Evolutionary conservation across 2,329 filamentous ascomycete species (phyloP), one percentile per base, ranked within the genome.

Genomic region (Lachnellula cervina): DNA sequence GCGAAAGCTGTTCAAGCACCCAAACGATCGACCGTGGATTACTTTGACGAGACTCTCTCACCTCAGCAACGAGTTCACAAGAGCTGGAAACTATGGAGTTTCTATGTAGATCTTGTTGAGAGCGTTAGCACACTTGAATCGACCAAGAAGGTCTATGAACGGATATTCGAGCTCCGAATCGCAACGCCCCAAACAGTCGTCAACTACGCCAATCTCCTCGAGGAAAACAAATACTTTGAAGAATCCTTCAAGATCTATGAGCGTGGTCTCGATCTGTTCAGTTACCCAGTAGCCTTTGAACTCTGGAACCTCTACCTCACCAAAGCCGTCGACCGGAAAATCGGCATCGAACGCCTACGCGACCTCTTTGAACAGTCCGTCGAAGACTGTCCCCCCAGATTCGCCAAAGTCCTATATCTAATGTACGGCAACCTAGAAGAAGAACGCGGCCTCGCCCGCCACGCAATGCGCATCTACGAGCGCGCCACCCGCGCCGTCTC

Each of bases 381-480:
- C 16, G 93, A 97, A 72, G 91, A 89, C 63, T 96, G 91, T 62
- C 94, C 94, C 4, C 89, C 93, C 0, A 95, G 93, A 64, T 99
- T 99, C 68, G 94, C 94, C 61, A 97, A 97, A 74, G 86, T 90
- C 0, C 80, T 99, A 5, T 99, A 96, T 70, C 81, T 99, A 59
- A 97, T 99, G 94, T 99, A 99, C 71, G 94, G 94, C 60, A 94
- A 95, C 63, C 77, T 99, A 28, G 94, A 99, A 72, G 94, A 99
- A 74, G 94, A 99, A 67, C 83, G 94, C 37, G 94, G 94, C 1
- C 83, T 99, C 16, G 93, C 94, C 11, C 83, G 95, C 49, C 93
- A 97, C 70, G 95, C 95, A 2, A 99, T 99, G 94, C 88, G 94
- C 57, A 99, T 99, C 64, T 99, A 99, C 73, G 95, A 99, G 75